These are phyloP conservation scores for Alternaria ethzedia DNA, from an alignment of 2,329 filamentous ascomycete species.

Conservation along the genomic window DNA sequence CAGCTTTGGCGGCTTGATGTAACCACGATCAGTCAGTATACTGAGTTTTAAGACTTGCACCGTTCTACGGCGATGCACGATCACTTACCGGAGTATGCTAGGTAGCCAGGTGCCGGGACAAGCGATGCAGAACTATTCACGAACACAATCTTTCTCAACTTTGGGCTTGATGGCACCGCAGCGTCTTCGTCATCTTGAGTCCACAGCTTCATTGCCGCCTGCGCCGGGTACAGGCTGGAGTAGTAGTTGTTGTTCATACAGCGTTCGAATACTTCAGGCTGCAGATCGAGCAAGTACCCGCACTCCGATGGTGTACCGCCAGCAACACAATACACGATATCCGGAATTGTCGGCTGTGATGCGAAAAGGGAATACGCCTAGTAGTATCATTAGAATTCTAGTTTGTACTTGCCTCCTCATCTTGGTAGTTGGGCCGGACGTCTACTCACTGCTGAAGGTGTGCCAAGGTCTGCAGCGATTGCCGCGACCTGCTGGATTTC, in stretches of 20 bases:
- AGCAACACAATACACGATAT: neutral
- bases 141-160: neutral
- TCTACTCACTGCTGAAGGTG: neutral
- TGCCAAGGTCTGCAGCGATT: neutral
- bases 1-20: conserved; percentile 9
- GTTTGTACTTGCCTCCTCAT: neutral
- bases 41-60: neutral
- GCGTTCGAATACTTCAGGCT: neutral
- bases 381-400: neutral
- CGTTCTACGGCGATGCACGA: neutral
- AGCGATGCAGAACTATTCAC: neutral
- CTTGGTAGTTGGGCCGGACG: neutral
- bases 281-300: neutral
- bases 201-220: neutral
- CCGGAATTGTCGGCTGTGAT: neutral
- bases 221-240: neutral
- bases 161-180: neutral
- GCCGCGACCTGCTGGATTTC: neutral
- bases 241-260: neutral
- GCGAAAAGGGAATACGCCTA: neutral
- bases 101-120: neutral
- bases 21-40: neutral
- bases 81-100: neutral
- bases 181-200: neutral
- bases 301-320: neutral